Conservation (phyloP, 768 basidiomycete genomes). For the Lentinula boryana region DNA sequence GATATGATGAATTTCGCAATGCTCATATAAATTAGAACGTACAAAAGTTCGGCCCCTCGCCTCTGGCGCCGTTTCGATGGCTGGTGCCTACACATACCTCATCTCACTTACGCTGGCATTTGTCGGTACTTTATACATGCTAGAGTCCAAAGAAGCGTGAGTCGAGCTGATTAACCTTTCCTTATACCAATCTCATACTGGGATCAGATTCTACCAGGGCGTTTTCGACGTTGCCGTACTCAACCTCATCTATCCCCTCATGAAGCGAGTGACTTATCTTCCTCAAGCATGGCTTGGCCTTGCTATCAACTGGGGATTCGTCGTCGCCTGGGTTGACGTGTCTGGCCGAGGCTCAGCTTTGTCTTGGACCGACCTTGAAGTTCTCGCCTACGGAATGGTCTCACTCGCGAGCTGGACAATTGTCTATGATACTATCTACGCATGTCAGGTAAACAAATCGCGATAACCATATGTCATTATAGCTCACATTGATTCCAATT, state of each 20-base stretch:
- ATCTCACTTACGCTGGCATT: slow-evolving; percentile 2
- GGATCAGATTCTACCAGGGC: slow-evolving; percentile 12
- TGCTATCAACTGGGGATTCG: slow-evolving; percentile 14
- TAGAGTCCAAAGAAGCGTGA: background rate
- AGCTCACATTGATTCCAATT: background rate
- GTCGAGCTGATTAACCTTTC: background rate
- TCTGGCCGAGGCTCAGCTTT: slow-evolving; percentile 3
- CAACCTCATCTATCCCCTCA: slow-evolving; percentile 18
- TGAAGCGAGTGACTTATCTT: slow-evolving; percentile 23
- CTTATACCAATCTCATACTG: background rate
- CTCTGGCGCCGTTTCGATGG: slow-evolving; percentile 14
- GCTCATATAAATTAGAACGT: slow-evolving; percentile 11
- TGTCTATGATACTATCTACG: slow-evolving; percentile 49
- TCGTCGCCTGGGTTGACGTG: slow-evolving; percentile 18
- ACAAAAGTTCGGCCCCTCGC: slow-evolving; percentile 18
- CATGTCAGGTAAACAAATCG: slow-evolving; percentile 30
- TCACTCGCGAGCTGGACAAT: slow-evolving; percentile 13
- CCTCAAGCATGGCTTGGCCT: slow-evolving; percentile 22
- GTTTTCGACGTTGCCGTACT: slow-evolving; percentile 15
- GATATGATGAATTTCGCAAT: no score
- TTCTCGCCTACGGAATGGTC: slow-evolving; percentile 1
- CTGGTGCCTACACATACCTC: slow-evolving; percentile 12
- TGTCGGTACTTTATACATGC: slow-evolving; percentile 9
- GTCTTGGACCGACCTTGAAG: background rate
- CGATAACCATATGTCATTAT: background rate